These are phyloP conservation scores for Pestalotiopsis sp. DNA, from an alignment of 2,329 filamentous ascomycete species.

Conservation along the genomic window DNA sequence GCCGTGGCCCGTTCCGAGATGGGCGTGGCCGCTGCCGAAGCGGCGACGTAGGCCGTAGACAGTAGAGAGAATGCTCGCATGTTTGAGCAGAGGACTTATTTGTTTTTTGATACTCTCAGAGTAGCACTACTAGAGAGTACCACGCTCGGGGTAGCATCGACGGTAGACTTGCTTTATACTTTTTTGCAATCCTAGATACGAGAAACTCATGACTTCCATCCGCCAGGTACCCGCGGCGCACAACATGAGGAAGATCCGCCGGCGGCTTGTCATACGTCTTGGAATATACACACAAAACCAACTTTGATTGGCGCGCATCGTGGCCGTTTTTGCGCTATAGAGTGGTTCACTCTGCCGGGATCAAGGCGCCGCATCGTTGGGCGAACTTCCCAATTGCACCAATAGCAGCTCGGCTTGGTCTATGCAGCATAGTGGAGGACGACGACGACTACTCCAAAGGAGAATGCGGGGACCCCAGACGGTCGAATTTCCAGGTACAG, in stretches of 20 bases:
- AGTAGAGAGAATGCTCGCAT: neutral
- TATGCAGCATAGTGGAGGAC: neutral
- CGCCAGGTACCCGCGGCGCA: neutral
- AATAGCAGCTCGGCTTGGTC: neutral
- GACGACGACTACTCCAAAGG: neutral
- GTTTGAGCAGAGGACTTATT: neutral
- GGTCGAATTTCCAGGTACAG: neutral
- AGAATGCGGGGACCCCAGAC: constrained; percentile 6
- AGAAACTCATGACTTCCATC: neutral
- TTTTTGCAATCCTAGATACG: neutral
- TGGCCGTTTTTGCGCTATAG: neutral
- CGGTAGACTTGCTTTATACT: neutral
- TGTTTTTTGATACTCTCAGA: neutral
- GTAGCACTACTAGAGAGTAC: neutral
- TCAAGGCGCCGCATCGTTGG: neutral
- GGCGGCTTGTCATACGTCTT: neutral
- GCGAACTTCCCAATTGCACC: neutral
- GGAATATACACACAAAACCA: neutral
- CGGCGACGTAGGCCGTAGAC: constrained; percentile 1
- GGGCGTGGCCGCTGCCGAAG: constrained; percentile 15
- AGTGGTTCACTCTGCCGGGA: neutral
- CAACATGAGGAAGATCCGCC: neutral
- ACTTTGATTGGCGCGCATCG: constrained; percentile 7
- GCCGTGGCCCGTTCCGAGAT: constrained; percentile 15
- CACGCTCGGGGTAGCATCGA: neutral